Percentiles rank a stretch among this genome's conserved stretches.
Conservation (phyloP, 2,329 filamentous ascomycete genomes). For the Epichloe amarillans region DNA sequence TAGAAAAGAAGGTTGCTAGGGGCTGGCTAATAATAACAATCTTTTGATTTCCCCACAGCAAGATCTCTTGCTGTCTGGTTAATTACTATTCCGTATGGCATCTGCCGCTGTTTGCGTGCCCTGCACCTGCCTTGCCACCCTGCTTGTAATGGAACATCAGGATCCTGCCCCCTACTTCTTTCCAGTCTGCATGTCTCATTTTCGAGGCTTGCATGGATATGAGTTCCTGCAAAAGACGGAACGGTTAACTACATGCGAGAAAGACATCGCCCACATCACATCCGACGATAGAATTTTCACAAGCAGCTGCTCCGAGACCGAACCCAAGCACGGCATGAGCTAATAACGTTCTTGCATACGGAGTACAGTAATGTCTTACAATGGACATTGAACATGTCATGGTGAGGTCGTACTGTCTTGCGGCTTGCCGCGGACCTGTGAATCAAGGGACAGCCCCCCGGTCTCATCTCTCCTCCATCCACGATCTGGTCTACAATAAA, state of each 20-base stretch:
- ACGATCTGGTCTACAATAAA: too few species aligned
- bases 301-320: background rate
- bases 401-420: background rate
- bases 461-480: too few species aligned
- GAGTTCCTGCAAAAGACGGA: constrained; percentile 1
- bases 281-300: background rate
- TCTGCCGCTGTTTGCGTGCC: too few species aligned
- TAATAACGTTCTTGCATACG: too few species aligned
- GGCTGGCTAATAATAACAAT: background rate
- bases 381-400: background rate
- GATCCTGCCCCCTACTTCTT: too few species aligned
- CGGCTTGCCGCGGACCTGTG: too few species aligned
- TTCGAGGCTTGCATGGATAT: constrained; percentile 3
- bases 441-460: too few species aligned
- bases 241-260: background rate
- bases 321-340: background rate
- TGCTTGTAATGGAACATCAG: too few species aligned
- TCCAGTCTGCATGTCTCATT: constrained; percentile 1
- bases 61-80: background rate
- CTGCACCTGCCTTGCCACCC: too few species aligned
- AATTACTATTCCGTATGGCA: too few species aligned
- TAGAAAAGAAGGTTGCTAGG: background rate
- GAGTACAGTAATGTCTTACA: background rate
- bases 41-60: background rate
- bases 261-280: background rate